Base-by-base conservation (phyloP, 495 filamentous ascomycete genomes). In the Bathelium albidoporum region DNA sequence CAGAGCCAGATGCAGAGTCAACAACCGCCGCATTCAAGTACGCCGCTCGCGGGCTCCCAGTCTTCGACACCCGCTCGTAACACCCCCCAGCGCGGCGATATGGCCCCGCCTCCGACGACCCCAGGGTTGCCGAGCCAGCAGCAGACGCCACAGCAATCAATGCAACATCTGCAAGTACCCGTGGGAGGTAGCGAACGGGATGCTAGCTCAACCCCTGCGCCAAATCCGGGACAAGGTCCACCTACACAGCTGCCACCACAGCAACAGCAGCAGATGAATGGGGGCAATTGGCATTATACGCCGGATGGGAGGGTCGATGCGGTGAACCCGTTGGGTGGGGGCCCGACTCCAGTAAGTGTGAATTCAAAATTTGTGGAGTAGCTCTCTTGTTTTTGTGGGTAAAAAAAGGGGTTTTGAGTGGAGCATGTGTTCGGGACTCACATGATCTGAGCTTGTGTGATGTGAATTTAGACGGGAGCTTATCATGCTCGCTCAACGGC, bases 81-180 rank as follows among this genome's bases (percentile, higher is more conserved):
- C 45, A 83, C 83, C 32, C 80, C 83, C 32, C 76, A 73, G 22
- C 78, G 77, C 36, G 83, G 79, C 63, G 76, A 80, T 24, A 89
- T 89, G 85, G 82, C 81, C 24, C 82, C 84, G 29, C 83, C 83
- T 14, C 76, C 77, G 14, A 78, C 78, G 14, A 72, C 66, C 24
- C 68, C 66, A 39, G 62, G 58, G 28, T 45, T 67, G 31, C 53
- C 59, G 32, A n/a, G n/a, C n/a, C n/a, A n/a, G n/a, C n/a, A n/a
- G n/a, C n/a, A n/a, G n/a, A n/a, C n/a, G n/a, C n/a, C n/a, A n/a
- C 71, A 67, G 18, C 67, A 64, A 45, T n/a, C 64, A 11, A 10
- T 55, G 49, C 49, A 55, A 2, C 49, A 55, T 9, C 22, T 20
- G 20, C 29, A 7, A 55, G 16, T 29, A 29, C 16, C 12, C 9